Evolutionary conservation across 2,329 filamentous ascomycete genomes (phyloP), one percentile per base, ranked within the genome.

Genomic region (Beauveria sp.): DNA sequence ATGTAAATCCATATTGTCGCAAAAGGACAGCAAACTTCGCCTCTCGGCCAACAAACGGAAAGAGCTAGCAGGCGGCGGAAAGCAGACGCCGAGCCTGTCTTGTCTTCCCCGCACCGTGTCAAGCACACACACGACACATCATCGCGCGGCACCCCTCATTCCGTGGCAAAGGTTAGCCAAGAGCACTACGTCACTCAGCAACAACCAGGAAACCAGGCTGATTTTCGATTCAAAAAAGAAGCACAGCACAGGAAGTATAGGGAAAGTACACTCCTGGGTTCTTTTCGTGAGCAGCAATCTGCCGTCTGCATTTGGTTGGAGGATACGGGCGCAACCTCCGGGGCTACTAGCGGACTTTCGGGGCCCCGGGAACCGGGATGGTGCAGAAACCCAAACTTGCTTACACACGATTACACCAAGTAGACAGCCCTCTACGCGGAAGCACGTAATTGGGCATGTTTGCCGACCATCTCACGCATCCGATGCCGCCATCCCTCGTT

Each of bases 111-210:
- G 55, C 55, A 58, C 30, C 28, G 22, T 22, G 26, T 50, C 46
- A 50, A 57, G 41, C 30, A 20, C 44, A 50, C 28, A 26, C 55
- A 58, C 55, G n/a, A 55, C 55, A 58, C 34, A 58, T 50, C 46
- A 58, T 40, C 44, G 14, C n/a, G 5, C 10, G 18, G 12, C 34
- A 22, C 34, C 46, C 34, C 55, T 57, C 55, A 20, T 26, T 28
- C 43, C 28, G 24, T 30, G 24, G 28, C 18, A 55, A n/a, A 5
- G 26, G 24, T 14, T 12, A 9, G 55, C 18, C 37, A 43, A 41
- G 55, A 50, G 16, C 16, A 12, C 44, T 57, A 41, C 55, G 44
- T 57, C 55, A 57, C 55, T 24, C 16, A 6, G 9, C 34, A 14
- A 14, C 14, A 8, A 3, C 44, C 16, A 5, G 46, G 44, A 14